Evolutionary conservation across 2,329 filamentous ascomycete genomes (phyloP), one percentile per base, ranked within the genome.

Genomic region (Paraphoma chrysanthemicola): DNA sequence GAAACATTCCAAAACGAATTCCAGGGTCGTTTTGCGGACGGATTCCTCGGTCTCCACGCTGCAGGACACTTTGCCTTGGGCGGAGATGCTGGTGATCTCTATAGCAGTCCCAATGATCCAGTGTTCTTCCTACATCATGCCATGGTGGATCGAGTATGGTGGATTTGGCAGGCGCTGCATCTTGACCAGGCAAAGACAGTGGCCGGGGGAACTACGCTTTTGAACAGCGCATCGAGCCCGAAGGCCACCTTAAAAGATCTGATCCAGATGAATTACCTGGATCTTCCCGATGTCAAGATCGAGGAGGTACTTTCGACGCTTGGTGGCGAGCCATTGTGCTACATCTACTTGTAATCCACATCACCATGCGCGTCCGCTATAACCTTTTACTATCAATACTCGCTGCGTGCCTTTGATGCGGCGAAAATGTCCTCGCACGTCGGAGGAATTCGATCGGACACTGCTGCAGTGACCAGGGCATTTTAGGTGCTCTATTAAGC

Each of bases 51-150:
- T 5, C 72, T 80, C 1, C 80, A 82, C 54, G 75, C 73, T 8
- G 79, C 71, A 0, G 80, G 79, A 3, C 80, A 68, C 29, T 67
- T 58, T 46, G 42, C 50, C 14, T 65, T 69, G 11, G 65, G 64
- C n/a, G 59, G 59, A 5, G 64, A 67, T 17, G 77, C 74, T 1
- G 74, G 75, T 4, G 80, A 82, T 65, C 62, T 80, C 12, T 81
- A 77, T 60, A 75, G 77, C 5, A 79, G 76, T 11, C 79, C 81
- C 0, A 73, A 70, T 3, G 81, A 83, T 30, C 79, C 79, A 0
- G 57, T 70, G 17, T 83, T 82, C 67, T 83, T 73, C 62, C 68
- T 80, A 41, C 81, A 83, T 57, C 81, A 83, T 54, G 74, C 73
- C 5, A 77, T 78, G 69, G 75, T 83, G 18, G 81, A 83, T 62